phyloP scores from a whole-genome alignment of 2,329 filamentous ascomycete species.

The Talaromyces sp. region DNA sequence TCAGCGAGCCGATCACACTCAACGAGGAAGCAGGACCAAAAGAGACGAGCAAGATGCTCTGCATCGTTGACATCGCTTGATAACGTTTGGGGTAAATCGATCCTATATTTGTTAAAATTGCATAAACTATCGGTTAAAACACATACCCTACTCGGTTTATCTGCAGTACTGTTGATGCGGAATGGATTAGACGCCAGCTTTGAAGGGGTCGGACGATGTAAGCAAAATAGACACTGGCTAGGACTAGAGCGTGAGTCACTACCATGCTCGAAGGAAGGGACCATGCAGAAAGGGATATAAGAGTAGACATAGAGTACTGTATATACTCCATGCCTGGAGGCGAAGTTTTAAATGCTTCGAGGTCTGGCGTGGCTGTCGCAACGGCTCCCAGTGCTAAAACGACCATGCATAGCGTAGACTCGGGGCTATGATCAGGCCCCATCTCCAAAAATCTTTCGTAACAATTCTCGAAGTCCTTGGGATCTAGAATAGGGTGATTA shows the following conservation, averaged over 20 bases:
- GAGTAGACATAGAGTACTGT: slow-evolving; percentile 24
- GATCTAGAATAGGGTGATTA: slow-evolving; percentile 3
- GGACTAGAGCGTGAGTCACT: slow-evolving; percentile 22
- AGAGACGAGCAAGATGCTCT: slow-evolving; percentile 5
- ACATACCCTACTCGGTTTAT: slow-evolving; percentile 15
- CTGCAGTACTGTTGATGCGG: slow-evolving; percentile 27
- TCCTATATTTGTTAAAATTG: neutral
- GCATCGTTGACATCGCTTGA: neutral
- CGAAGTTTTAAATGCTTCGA: slow-evolving; percentile 11
- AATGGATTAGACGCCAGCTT: slow-evolving; percentile 30
- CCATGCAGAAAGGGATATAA: slow-evolving; percentile 17
- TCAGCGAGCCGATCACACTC: slow-evolving; percentile 27
- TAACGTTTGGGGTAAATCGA: slow-evolving; percentile 3
- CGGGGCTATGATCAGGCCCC: slow-evolving; percentile 19
- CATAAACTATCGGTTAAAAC: neutral
- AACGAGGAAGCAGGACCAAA: slow-evolving; percentile 5
- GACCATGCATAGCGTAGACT: slow-evolving; percentile 27
- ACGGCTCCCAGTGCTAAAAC: slow-evolving; percentile 26
- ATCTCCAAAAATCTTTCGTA: slow-evolving; percentile 20
- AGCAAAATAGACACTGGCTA: slow-evolving; percentile 31
- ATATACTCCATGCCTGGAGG: slow-evolving; percentile 30
- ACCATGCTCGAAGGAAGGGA: slow-evolving; percentile 2
- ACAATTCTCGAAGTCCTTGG: slow-evolving; percentile 13
- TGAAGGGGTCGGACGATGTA: slow-evolving; percentile 30
- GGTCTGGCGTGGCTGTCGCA: slow-evolving; percentile 15